Base-by-base conservation (phyloP, 441 rosid species). In the Arabidopsis hybrid region DNA sequence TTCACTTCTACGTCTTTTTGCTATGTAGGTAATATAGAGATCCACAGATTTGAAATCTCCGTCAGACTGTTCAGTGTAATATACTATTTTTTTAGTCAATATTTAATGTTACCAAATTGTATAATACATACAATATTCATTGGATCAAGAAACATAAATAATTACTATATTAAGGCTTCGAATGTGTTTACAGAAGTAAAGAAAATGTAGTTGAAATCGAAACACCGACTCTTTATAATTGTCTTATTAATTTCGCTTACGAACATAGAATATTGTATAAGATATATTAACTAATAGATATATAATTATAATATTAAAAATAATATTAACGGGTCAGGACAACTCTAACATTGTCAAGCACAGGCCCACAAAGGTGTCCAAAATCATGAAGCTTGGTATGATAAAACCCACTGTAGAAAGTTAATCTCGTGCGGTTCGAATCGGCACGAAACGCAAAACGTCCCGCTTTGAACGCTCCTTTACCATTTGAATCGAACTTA, bases 331-430 rank as follows among this genome's bases (percentile, higher is more conserved):
- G 65, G 51, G 78, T 59, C 12, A 67, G 51, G 47, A 79, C 49
- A 38, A 83, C 88, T 0, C 42, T 61, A 58, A 88, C 86, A 72
- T 78, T 82, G 49, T 88, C 92, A 77, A 88, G 74, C 3, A 88
- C 85, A 66, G 92, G 88, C 14, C 92, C 92, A 31, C 92, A 88
- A 81, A 88, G 80, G 4, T 86, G 87, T 10, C 89, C 92, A 65
- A 47, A 84, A 73, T 87, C 91, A 34, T 84, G 78, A 9, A 85
- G 73, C 76, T 82, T 88, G 0, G 90, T 82, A 70, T 88, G 90
- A 69, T 88, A 88, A 78, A 77, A 81, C 1, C 83, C 83, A 71
- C 87, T 88, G 39, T 77, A 86, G 66, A 88, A 88, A 0, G 87
- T 81, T 1, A 86, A 17, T 73, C 92, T 85, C 8, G 92, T 83